These are phyloP conservation scores for Malassezia vespertilionis DNA, from an alignment of 1,284 basidiomycete genomes.

Conservation along the genomic window DNA sequence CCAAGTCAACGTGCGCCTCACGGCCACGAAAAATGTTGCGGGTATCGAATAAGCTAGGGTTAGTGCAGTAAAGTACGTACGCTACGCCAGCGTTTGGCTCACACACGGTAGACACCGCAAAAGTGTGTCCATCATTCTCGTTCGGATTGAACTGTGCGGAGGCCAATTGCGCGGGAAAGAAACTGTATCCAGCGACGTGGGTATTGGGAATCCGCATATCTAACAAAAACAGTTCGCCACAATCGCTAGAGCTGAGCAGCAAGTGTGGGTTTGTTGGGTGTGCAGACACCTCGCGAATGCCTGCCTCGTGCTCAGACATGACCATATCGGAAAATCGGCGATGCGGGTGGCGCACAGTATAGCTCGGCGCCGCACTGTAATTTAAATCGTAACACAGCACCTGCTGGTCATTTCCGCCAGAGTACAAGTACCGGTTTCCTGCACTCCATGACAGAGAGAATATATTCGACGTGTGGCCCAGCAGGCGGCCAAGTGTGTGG, in stretches of 20 bases:
- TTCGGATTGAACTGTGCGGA: constrained; percentile 18
- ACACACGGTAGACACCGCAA: constrained; percentile 9
- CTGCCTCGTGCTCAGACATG: constrained; percentile 3
- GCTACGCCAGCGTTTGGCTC: constrained; percentile 5
- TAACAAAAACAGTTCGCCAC: constrained; percentile 12
- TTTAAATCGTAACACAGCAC: constrained; percentile 16
- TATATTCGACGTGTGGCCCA: constrained; percentile 16
- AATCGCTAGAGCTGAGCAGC: constrained; percentile 9
- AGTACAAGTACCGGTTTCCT: constrained; percentile 7
- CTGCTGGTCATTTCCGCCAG: constrained; percentile 12
- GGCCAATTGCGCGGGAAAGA: constrained; percentile 9
- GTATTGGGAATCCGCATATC: constrained; percentile 12
- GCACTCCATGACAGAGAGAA: constrained; percentile 15
- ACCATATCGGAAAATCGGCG: not conserved
- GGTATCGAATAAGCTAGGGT: constrained; percentile 11
- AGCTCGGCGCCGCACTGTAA: constrained; percentile 3
- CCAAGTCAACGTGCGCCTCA: not conserved
- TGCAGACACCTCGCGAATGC: constrained; percentile 16
- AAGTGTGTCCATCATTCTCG: constrained; percentile 11
- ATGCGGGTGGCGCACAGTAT: not conserved
- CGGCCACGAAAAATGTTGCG: constrained; percentile 3
- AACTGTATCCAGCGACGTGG: constrained; percentile 5
- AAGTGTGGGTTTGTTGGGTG: constrained; percentile 15
- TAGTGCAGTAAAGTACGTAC: not conserved
- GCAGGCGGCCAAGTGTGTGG: constrained; percentile 7